A percentile compares a stretch with the other conserved stretches of the same genome.
These are phyloP conservation scores for Clohesyomyces aquaticus DNA, from an alignment of 495 filamentous ascomycete species.

Conservation along the genomic window DNA sequence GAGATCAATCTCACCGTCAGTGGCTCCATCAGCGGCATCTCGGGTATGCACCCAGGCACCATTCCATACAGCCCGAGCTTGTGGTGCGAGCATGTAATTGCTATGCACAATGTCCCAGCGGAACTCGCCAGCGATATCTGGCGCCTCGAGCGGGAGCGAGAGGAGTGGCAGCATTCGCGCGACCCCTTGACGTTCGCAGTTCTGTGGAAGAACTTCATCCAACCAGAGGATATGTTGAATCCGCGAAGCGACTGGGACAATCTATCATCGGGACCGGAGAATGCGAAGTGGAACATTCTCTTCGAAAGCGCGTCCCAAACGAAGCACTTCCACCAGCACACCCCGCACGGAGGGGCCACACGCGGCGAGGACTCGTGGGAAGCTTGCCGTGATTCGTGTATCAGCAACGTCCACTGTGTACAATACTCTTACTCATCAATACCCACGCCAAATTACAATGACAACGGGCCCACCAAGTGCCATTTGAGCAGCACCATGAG, in stretches of 20 bases:
- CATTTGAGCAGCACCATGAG: conserved; percentile 29
- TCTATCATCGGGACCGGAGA: conserved; percentile 20
- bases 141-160: conserved; percentile 22
- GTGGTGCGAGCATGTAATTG: conserved; percentile 34
- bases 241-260: conserved; percentile 37
- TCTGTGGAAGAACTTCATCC: conserved; percentile 28
- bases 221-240: conserved; percentile 14
- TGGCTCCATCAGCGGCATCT: conserved; percentile 24
- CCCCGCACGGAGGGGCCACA: background rate
- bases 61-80: conserved; percentile 28
- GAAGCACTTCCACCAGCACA: background rate
- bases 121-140: conserved; percentile 20
- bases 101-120: conserved; percentile 28
- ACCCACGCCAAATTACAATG: conserved; percentile 24
- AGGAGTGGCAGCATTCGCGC: conserved; percentile 19
- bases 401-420: conserved; percentile 15
- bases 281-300: conserved; percentile 31
- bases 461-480: conserved; percentile 29
- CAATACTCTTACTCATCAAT: conserved; percentile 28
- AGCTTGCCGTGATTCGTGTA: conserved; percentile 19
- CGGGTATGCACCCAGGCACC: conserved; percentile 23
- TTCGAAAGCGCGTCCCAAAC: conserved; percentile 9
- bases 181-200: conserved; percentile 28
- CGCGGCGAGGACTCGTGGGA: conserved; percentile 23
- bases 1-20: conserved; percentile 21